Base-by-base conservation (phyloP, 1,284 basidiomycete genomes). In the Puccinia polysora region DNA sequence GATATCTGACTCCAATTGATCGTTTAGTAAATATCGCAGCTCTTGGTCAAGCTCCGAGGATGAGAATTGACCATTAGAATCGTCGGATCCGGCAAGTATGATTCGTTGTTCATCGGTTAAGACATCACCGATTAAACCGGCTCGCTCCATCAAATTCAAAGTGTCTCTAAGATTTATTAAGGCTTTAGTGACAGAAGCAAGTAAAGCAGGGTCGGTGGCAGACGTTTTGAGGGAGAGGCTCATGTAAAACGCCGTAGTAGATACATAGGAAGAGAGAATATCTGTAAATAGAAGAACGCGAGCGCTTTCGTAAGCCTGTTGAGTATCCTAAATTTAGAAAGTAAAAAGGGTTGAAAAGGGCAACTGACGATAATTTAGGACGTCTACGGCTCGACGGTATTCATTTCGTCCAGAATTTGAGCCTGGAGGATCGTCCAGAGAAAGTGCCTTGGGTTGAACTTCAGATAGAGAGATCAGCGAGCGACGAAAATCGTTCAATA, bases 91-190 rank as follows among this genome's bases (percentile, higher is more conserved):
- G 53, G 25, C 65, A 23, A 20, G 28, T 38, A 56, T 40, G 40
- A 55, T 30, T 30, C 32, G 32, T 28, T 52, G 12, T 5, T 58
- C 43, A 15, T 47, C 77, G n/a, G 76, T 76, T 30, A 75, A 74
- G 45, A 75, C 75, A 52, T 77, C 76, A 2, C 75, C 74, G 4
- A 76, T 76, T 45, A 79, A 75, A 18, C 78, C 79, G n/a, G 78
- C 73, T 49, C 78, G 75, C 62, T 79, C 78, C 70, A 72, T 72
- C 28, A 55, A 38, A 23, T 63, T 64, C 52, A 72, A 50, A 15
- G 70, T 47, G 23, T 50, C 65, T 58, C 62, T 36, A 4, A 72
- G 36, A n/a, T 72, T 53, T 20, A 72, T 52, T 30, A 72, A 50
- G n/a, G 60, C 28, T 49, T 45, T 40, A 18, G 62, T 64, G 28